Conservation (phyloP, 1,139 yeast genomes). For the Debaryomyces subglobosus region DNA sequence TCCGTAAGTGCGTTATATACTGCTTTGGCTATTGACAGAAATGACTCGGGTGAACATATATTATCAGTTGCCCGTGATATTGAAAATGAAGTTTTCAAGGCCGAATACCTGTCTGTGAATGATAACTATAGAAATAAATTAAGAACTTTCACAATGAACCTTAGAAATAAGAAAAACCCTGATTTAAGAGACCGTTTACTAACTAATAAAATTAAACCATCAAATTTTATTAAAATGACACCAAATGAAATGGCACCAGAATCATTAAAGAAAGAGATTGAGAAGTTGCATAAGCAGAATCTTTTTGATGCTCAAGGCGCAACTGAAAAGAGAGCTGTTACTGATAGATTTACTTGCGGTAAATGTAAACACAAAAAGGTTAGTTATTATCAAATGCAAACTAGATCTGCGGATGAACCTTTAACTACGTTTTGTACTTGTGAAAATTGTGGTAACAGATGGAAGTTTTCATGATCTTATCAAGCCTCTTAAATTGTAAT, state of each 20-base stretch:
- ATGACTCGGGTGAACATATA: constrained; percentile 53
- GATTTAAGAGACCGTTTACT: constrained; percentile 73
- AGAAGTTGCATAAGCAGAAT: constrained; percentile 83
- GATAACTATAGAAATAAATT: constrained; percentile 76
- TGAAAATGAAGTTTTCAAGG: constrained; percentile 68
- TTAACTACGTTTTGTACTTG: constrained; percentile 97
- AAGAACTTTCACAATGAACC: constrained; percentile 80
- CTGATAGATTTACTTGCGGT: constrained; percentile 96
- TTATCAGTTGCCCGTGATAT: constrained; percentile 69
- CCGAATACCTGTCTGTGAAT: constrained; percentile 57
- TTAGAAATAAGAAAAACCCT: constrained; percentile 88
- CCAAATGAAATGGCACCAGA: constrained; percentile 97
- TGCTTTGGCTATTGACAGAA: constrained; percentile 83
- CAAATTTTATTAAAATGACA: constrained; percentile 72
- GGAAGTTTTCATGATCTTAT: constrained; percentile 76
- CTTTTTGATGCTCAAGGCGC: constrained; percentile 98
- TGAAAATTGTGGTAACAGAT: constrained; percentile 95
- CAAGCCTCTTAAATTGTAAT: background rate
- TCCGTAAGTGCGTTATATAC: constrained; percentile 84
- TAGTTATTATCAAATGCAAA: constrained; percentile 95
- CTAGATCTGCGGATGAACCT: constrained; percentile 98
- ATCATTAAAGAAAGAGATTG: constrained; percentile 78
- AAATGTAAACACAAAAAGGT: constrained; percentile 97
- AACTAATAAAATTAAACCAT: constrained; percentile 64
- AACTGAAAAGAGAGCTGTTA: constrained; percentile 93